Percentiles rank a stretch among this genome's conserved stretches.
These are phyloP conservation scores for Gossypioides kirkii DNA, from an alignment of 345 rosid species.

Conservation along the genomic window DNA sequence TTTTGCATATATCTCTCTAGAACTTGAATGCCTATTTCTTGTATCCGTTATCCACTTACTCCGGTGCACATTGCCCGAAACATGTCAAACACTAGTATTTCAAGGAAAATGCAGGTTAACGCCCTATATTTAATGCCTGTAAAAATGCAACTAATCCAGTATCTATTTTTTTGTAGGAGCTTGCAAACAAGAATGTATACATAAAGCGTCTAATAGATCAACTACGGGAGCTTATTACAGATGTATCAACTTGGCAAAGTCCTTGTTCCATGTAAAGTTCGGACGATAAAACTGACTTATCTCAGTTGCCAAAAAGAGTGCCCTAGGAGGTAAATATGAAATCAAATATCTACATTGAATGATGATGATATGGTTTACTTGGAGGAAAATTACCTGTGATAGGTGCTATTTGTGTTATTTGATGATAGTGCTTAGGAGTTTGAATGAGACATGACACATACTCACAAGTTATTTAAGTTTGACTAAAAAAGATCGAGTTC, in stretches of 20 bases:
- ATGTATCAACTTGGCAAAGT: conserved; percentile 90
- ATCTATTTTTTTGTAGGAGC: conserved; percentile 42
- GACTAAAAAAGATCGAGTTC: neutral
- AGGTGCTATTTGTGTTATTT: too few species aligned
- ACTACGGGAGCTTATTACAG: conserved; percentile 61
- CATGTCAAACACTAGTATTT: neutral
- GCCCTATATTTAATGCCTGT: neutral
- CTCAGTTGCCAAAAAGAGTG: neutral
- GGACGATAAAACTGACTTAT: neutral
- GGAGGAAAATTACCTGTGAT: neutral
- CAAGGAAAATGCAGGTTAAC: neutral
- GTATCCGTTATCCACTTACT: neutral
- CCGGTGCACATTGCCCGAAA: neutral
- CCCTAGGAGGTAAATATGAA: neutral
- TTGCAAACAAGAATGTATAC: conserved; percentile 64
- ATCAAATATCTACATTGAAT: conserved; percentile 3
- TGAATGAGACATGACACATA: too few species aligned
- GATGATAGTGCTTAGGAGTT: too few species aligned
- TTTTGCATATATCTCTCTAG: neutral
- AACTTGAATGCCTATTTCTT: neutral
- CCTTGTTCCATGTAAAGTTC: conserved; percentile 55
- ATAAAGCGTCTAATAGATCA: conserved; percentile 82
- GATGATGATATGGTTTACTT: neutral
- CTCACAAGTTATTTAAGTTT: too few species aligned
- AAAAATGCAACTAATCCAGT: neutral